Conservation (phyloP, 371 early-diverging fungal genomes). For the Lichtheimia ornata region DNA sequence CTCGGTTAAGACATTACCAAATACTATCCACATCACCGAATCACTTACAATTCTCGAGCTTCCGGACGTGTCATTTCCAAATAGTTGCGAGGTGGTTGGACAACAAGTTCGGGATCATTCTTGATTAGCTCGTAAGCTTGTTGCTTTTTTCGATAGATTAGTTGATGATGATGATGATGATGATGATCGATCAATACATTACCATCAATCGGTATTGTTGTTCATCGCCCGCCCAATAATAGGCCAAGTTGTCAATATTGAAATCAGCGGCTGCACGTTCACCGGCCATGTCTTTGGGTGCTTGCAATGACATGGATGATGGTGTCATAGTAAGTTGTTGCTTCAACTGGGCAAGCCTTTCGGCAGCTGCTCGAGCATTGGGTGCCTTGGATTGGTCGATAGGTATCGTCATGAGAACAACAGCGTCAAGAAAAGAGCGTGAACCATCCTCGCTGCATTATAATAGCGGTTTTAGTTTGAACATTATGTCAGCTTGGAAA, state of each 20-base stretch:
- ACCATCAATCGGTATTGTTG: slow-evolving; percentile 41
- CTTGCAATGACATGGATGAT: slow-evolving; percentile 32
- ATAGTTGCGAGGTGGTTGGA: slow-evolving; percentile 52
- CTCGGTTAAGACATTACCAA: not conserved
- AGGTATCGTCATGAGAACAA: slow-evolving; percentile 8
- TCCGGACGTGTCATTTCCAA: slow-evolving; percentile 58
- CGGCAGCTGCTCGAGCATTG: slow-evolving; percentile 23
- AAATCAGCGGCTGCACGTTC: slow-evolving; percentile 58
- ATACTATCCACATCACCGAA: not conserved
- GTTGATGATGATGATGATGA: not conserved
- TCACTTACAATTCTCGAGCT: slow-evolving; percentile 57
- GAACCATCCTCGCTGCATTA: too few species aligned
- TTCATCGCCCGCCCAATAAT: slow-evolving; percentile 49
- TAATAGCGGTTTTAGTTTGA: too few species aligned
- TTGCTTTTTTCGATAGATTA: slow-evolving; percentile 19
- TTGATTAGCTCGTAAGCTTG: slow-evolving; percentile 53
- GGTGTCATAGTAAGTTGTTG: slow-evolving; percentile 30
- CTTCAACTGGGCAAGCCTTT: slow-evolving; percentile 29
- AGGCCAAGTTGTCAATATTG: slow-evolving; percentile 48
- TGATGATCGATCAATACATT: slow-evolving; percentile 4
- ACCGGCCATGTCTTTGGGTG: slow-evolving; percentile 42
- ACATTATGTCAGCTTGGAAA: too few species aligned
- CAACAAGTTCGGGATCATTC: slow-evolving; percentile 59
- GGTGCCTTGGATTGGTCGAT: slow-evolving; percentile 11
- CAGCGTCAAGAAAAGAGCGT: not conserved